Base-by-base conservation (phyloP, 306 rosid genomes). In the Hippophae rhamnoides region DNA sequence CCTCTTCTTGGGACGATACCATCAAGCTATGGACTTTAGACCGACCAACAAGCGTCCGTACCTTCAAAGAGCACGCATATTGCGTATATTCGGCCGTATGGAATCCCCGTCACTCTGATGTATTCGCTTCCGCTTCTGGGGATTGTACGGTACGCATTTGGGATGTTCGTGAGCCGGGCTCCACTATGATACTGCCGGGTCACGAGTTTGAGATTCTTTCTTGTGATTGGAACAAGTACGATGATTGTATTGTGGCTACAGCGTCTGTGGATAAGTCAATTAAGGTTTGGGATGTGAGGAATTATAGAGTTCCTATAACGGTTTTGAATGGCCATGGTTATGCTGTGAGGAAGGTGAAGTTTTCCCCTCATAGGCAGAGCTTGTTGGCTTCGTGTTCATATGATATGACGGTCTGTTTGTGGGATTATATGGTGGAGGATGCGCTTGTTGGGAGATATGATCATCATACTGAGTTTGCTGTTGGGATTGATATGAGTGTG, bases 41-140 rank as follows among this genome's bases (percentile, higher is more conserved):
- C 66, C 88, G 95, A 1, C 94, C 95, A 7, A 75, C 93, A 49
- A 74, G 82, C 55, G 85, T 92, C 23, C 76, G 95, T 0, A 92
- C 96, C 6, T 92, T 92, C 73, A 86, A 85, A 65, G 99, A 92
- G 45, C 99, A 92, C 59, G 92, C 84, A 11, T 92, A 88, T 70
- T 88, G 99, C 68, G 93, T 92, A 13, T 92, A 92, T 73, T 74
- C 95, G 59, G 64, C 96, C 18, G 90, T 80, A 7, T 87, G 96
- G 99, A 88, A 92, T 61, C 96, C 99, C 3, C 89, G 99, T 38
- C 99, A 85, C 49, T 86, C 83, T 12, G 98, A 92, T 25, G 75
- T 92, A 9, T 92, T 92, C 56, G 99, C 99, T 8, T 90, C 98
- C 5, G 95, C 98, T 7, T 87, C 98, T 11, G 95, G 98, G 7